A percentile compares a stretch with the other conserved stretches of the same genome.
Conservation (phyloP, 2,329 filamentous ascomycete species). For the Aspergillus terreus region DNA sequence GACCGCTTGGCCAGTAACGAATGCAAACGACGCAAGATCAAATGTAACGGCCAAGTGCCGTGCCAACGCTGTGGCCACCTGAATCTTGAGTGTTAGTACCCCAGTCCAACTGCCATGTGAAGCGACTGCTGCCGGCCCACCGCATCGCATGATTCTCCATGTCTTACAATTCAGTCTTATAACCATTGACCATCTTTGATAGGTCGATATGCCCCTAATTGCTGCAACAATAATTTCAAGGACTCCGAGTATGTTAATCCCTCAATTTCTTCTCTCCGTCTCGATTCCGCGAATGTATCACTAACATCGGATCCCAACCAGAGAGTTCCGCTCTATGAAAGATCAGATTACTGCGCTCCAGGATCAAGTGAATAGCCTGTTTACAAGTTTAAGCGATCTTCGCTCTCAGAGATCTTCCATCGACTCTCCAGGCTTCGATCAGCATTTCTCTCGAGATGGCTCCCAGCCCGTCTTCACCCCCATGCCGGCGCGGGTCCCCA, state of each 20-base stretch:
- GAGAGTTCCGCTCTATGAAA: slow-evolving; percentile 78
- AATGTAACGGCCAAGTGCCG: slow-evolving; percentile 63
- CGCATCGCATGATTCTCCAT: neutral
- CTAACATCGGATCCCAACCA: slow-evolving; percentile 17
- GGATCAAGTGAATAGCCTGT: slow-evolving; percentile 77
- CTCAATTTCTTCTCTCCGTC: neutral
- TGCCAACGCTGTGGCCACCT: slow-evolving; percentile 64
- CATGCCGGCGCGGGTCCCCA: slow-evolving; percentile 41
- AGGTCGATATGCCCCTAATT: slow-evolving; percentile 63
- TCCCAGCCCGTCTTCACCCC: slow-evolving; percentile 36
- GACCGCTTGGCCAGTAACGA: slow-evolving; percentile 49
- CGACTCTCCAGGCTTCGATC: slow-evolving; percentile 32
- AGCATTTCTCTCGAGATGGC: slow-evolving; percentile 33
- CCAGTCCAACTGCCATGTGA: too few species aligned
- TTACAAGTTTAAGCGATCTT: slow-evolving; percentile 66
- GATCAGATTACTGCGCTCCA: slow-evolving; percentile 71
- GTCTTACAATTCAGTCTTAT: slow-evolving; percentile 4
- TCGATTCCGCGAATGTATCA: neutral
- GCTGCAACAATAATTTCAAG: slow-evolving; percentile 74
- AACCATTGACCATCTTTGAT: neutral
- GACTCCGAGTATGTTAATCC: slow-evolving; percentile 64
- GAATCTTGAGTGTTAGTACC: slow-evolving; percentile 51
- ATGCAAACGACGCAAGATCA: slow-evolving; percentile 65
- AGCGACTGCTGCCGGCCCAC: slow-evolving; percentile 1
- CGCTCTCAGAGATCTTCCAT: slow-evolving; percentile 45